phyloP scores from a whole-genome alignment of 2,329 filamentous ascomycete species.

The Epicoccum sorghinum region DNA sequence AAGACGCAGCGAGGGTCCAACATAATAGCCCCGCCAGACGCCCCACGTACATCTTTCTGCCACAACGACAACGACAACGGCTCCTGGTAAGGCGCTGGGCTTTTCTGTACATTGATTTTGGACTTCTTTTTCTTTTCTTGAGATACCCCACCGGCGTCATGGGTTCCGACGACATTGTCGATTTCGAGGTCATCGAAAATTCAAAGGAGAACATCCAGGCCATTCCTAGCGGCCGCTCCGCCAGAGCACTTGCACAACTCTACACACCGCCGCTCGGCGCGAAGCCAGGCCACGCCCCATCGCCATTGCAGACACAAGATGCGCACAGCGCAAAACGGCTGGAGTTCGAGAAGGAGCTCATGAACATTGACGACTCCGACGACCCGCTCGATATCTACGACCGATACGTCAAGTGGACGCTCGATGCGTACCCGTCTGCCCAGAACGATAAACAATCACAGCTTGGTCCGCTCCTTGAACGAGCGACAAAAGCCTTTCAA shows the following conservation, averaged over 20 bases:
- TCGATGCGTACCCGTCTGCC: conserved; percentile 92
- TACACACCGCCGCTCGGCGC: conserved; percentile 67
- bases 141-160: conserved; percentile 45
- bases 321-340: conserved; percentile 79
- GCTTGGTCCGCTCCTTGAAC: conserved; percentile 84
- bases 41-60: conserved; percentile 22
- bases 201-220: conserved; percentile 99
- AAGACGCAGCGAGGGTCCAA: conserved; percentile 25
- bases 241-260: conserved; percentile 82
- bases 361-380: conserved; percentile 81
- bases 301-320: conserved; percentile 73
- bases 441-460: conserved; percentile 93
- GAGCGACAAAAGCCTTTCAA: conserved; percentile 89
- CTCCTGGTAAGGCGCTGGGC: conserved; percentile 9
- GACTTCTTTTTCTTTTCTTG: conserved; percentile 24
- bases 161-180: conserved; percentile 56
- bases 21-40: conserved; percentile 26
- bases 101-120: conserved; percentile 17
- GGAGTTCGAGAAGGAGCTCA: conserved; percentile 85
- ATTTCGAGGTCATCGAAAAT: conserved; percentile 91
- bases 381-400: conserved; percentile 96
- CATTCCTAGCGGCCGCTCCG: conserved; percentile 85
- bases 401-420: conserved; percentile 94
- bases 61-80: conserved; percentile 29
- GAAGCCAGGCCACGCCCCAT: conserved; percentile 54